Base-by-base conservation (phyloP, 2,329 filamentous ascomycete genomes). In the Aspergillus sp. region DNA sequence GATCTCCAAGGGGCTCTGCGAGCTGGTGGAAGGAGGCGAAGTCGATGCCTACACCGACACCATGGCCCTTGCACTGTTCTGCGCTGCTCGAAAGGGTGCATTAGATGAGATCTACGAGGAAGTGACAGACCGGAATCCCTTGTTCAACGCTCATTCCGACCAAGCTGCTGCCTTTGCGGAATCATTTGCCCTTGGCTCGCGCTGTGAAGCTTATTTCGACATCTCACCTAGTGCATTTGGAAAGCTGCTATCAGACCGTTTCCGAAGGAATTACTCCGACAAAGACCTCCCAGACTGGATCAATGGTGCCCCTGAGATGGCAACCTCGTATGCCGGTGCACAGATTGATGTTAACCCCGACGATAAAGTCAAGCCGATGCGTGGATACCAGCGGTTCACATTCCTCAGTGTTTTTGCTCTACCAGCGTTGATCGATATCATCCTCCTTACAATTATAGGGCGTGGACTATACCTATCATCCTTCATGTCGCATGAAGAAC, bases 91-190 rank as follows among this genome's bases (percentile, higher is more conserved):
- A 22, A 83, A 81, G 63, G 75, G 78, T 5, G 84, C 81, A 0
- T 81, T 87, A 44, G 83, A 87, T 58, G 84, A 88, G 58, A 82
- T 87, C 0, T 87, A 86, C 64, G 74, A 84, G 12, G 85, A 87
- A 67, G 82, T 86, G 1, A 84, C 82, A 0, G 85, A 87, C 64
- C 77, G 84, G 7, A 86, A 86, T 63, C 85, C 84, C 0, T 73
- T 86, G 9, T 85, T 86, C 69, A 83, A 86, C 54, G 77, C 81
- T 19, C 84, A 86, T 56, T 76, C 83, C 2, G 85, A 87, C 56
- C 85, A 88, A 68, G 84, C 85, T 13, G 85, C 84, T 33, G 83
- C 83, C 6, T 87, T 87, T 64, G 81, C 85, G 1, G 85, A 87
- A 66, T 80, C 86, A 0, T 87, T 86, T 70, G 85, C 84, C 0